A percentile compares a stretch with the other conserved stretches of the same genome.
Evolutionary conservation across 164 flowering plant genomes (phyloP).

Genomic region (Chloranthus sessilifolius): DNA sequence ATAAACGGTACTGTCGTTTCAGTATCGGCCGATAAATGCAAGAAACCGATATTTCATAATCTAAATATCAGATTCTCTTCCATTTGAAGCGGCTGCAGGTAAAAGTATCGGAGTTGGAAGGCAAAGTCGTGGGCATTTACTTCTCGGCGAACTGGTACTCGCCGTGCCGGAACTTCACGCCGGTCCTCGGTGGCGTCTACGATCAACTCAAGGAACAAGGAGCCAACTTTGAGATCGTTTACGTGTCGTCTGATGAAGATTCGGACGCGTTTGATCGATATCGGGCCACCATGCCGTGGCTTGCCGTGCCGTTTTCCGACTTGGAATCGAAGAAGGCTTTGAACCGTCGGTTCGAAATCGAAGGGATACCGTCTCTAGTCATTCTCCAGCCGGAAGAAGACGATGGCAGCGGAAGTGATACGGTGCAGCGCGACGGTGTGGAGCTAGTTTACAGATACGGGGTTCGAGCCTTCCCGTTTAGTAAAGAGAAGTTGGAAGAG

Average conservation of each 20-base stretch:
- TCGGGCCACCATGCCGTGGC: slow-evolving; percentile 32
- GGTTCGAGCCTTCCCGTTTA: slow-evolving; percentile 24
- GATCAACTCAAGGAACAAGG: slow-evolving; percentile 18
- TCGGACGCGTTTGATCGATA: slow-evolving; percentile 14
- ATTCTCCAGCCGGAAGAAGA: slow-evolving; percentile 11
- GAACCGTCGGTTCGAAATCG: slow-evolving; percentile 22
- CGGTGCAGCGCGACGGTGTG: slow-evolving; percentile 24
- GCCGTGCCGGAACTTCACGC: slow-evolving; percentile 25
- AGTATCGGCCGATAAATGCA: no score
- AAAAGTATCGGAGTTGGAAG: slow-evolving; percentile 20
- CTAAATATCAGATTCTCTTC: background rate
- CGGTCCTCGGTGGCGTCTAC: slow-evolving; percentile 16
- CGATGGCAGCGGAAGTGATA: slow-evolving; percentile 4
- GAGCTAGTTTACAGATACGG: slow-evolving; percentile 29
- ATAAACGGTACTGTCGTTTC: background rate
- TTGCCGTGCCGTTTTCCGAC: slow-evolving; percentile 29
- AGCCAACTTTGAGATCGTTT: slow-evolving; percentile 25
- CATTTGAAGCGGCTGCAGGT: slow-evolving; percentile 13
- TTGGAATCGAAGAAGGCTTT: slow-evolving; percentile 23
- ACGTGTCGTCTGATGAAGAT: slow-evolving; percentile 32
- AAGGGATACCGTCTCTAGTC: slow-evolving; percentile 27
- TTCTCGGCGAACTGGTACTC: slow-evolving; percentile 34
- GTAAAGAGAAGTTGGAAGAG: slow-evolving; percentile 13
- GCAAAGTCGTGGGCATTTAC: slow-evolving; percentile 23
- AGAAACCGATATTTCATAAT: background rate